Conservation (phyloP, 2,329 filamentous ascomycete genomes). For the Aspergillus udagawae region DNA sequence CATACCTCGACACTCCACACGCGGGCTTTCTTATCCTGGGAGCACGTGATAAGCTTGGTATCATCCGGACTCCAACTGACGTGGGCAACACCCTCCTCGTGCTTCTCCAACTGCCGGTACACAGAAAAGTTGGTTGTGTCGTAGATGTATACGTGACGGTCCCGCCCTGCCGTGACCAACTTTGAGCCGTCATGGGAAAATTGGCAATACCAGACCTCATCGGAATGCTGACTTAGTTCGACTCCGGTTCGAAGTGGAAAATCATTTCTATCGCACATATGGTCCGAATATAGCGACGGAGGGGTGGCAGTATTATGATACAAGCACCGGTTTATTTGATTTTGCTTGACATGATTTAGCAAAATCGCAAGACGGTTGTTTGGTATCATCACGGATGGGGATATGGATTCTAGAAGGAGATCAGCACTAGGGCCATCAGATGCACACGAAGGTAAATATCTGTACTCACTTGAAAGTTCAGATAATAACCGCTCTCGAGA, state of each 20-base stretch:
- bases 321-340: constrained; percentile 76
- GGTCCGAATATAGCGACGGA: constrained; percentile 85
- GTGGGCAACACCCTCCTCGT: constrained; percentile 70
- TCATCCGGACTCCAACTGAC: constrained; percentile 92
- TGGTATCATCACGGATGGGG: constrained; percentile 93
- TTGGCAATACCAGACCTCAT: constrained; percentile 87
- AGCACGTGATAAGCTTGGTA: constrained; percentile 78
- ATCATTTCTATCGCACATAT: constrained; percentile 71
- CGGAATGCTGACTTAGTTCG: constrained; percentile 67
- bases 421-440: constrained; percentile 20
- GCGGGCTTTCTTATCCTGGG: constrained; percentile 66
- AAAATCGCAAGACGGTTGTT: constrained; percentile 81
- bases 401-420: constrained; percentile 67
- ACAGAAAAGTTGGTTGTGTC: constrained; percentile 68
- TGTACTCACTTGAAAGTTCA: constrained; percentile 70
- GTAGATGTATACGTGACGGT: constrained; percentile 74
- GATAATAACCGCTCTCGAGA: constrained; percentile 74
- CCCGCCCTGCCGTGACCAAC: constrained; percentile 77
- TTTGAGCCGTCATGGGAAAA: constrained; percentile 85
- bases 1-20: constrained; percentile 70
- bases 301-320: constrained; percentile 79
- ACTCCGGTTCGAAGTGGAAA: constrained; percentile 72
- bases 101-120: constrained; percentile 60
- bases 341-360: constrained; percentile 76
- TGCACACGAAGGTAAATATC: neutral